A percentile compares a stretch with the other conserved stretches of the same genome.
phyloP scores from a whole-genome alignment of 129 eudicot genomes.

The Tagetes erecta region DNA sequence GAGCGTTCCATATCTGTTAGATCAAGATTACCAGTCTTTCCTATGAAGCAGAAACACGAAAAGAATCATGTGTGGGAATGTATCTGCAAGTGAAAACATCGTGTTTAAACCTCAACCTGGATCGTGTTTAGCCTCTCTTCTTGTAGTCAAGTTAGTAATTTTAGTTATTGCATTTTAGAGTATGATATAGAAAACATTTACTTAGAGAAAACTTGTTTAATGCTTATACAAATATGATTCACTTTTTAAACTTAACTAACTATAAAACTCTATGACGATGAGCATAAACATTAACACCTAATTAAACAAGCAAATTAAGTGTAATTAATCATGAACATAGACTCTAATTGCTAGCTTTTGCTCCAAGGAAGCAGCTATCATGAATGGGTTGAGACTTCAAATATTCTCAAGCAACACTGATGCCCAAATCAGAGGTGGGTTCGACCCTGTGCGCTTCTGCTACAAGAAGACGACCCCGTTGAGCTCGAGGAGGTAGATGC shows the following conservation, averaged over 20 bases:
- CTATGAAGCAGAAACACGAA: conserved; percentile 12
- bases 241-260: conserved; percentile 16
- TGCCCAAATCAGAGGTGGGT: conserved; percentile 60
- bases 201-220: conserved; percentile 26
- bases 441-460: conserved; percentile 50
- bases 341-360: conserved; percentile 16
- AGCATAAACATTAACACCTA: conserved; percentile 21
- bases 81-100: conserved; percentile 31
- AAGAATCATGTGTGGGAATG: conserved; percentile 32
- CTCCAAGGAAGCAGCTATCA: conserved; percentile 17
- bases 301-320: conserved; percentile 7
- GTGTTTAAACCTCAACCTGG: conserved; percentile 23
- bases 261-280: conserved; percentile 10
- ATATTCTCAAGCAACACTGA: conserved; percentile 40
- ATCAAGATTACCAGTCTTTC: conserved; percentile 26
- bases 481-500: conserved; percentile 98
- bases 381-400: not conserved
- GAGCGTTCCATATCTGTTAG: not conserved
- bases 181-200: conserved; percentile 13
- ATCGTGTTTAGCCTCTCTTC: conserved; percentile 25
- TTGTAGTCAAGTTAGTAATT: conserved; percentile 26
- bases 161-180: conserved; percentile 25
- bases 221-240: conserved; percentile 26
- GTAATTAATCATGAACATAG: conserved; percentile 16
- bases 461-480: conserved; percentile 75